Base-by-base conservation (phyloP, 140 eudicot species). In the Oenanthe javanica region DNA sequence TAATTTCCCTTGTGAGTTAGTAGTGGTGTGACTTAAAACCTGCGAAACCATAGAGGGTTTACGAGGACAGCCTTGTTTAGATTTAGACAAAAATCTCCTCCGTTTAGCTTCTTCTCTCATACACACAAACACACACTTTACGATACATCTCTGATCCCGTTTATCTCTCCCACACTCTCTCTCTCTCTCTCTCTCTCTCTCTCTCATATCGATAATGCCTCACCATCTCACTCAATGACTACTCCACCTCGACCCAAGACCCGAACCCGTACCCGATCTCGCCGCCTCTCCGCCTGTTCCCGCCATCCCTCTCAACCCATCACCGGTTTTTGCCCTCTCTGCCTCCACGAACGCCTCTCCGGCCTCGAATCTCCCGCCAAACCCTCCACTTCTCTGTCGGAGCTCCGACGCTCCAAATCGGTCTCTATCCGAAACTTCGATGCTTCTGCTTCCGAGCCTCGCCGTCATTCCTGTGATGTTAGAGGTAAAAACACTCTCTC, bases 321-420 rank as follows among this genome's bases (percentile, higher is more conserved):
- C 81, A 90, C 97, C 38, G 93, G 92, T 19, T 84, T 93, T 78
- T 95, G 99, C 86, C 91, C 99, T 64, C 85, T 93, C 16, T 95
- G 99, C 79, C 87, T 93, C 11, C 90, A 87, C 4, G 98, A 93
- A 46, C 98, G 98, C 27, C 93, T 93, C 87, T 81, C 93, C 46
- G 87, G 89, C 72, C 91, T 93, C 54, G 91, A 89, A 76, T 77
- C 95, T 25, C 72, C 89, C 78, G 57, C 79, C 16, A 85, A 85
- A 0, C 9, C 84, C 64, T 42, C 80, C 55, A 21, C 83, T 21
- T 76, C 77, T 31, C 63, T 38, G 7, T 90, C 92, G 69, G 91
- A 93, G 74, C 95, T 93, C 76, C 89, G 91, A 43, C 93, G 98
- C 21, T 85, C 91, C 89, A 89, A 89, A 86, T 89, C 98, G 0